Evolutionary conservation across 495 filamentous ascomycete genomes (phyloP).

Genomic region (Xylaria nigripes): DNA sequence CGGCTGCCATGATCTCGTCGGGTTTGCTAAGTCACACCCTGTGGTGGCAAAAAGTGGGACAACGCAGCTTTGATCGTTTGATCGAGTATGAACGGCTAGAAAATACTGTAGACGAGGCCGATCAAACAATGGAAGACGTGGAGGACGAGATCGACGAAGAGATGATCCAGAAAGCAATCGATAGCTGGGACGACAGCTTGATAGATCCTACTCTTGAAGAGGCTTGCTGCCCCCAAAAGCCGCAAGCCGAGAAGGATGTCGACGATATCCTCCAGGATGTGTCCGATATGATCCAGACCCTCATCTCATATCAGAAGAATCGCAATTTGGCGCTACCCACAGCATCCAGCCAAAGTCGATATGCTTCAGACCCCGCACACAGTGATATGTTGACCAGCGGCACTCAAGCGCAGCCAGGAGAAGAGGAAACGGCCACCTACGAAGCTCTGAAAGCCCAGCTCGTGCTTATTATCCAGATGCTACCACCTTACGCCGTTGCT

Average conservation of each 20-base stretch:
- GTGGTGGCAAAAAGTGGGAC: conserved; percentile 82
- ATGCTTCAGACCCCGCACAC: conserved; percentile 40
- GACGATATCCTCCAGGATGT: conserved; percentile 73
- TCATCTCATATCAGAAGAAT: conserved; percentile 79
- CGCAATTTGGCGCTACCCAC: conserved; percentile 57
- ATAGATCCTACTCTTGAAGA: conserved; percentile 46
- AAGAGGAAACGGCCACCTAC: conserved; percentile 66
- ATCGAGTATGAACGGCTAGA: conserved; percentile 34
- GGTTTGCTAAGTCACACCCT: conserved; percentile 58
- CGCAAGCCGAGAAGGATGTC: conserved; percentile 50
- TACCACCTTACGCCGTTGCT: conserved; percentile 81
- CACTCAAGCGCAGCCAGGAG: conserved; percentile 39
- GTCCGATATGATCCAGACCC: conserved; percentile 73
- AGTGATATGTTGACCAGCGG: conserved; percentile 46
- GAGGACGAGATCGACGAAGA: conserved; percentile 36
- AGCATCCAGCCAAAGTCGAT: conserved; percentile 36
- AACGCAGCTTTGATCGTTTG: conserved; percentile 44
- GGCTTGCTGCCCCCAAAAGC: conserved; percentile 38
- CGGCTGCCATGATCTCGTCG: conserved; percentile 60
- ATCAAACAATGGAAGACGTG: conserved; percentile 24
- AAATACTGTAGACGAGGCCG: conserved; percentile 29
- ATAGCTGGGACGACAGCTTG: conserved; percentile 41
- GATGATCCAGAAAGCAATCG: conserved; percentile 38
- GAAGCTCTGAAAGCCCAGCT: conserved; percentile 67
- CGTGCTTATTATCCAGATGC: conserved; percentile 56